Evolutionary conservation across 768 basidiomycete genomes (phyloP).

Genomic region (Botryobasidium botryosum): DNA sequence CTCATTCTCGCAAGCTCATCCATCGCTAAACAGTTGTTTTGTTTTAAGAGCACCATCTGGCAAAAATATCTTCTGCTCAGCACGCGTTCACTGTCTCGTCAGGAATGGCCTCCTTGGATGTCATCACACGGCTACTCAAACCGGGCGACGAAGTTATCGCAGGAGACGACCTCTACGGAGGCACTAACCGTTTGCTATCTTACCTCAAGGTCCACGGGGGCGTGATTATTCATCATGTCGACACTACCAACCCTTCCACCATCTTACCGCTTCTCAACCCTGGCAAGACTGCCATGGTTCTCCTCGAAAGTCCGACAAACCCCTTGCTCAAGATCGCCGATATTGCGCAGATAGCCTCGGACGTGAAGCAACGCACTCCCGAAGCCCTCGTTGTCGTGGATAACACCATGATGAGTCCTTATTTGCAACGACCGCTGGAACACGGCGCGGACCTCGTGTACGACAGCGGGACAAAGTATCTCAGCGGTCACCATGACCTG

Average conservation of each 20-base stretch:
- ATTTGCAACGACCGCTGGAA: constrained; percentile 86
- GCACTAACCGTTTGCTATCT: constrained; percentile 84
- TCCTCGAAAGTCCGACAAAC: constrained; percentile 95
- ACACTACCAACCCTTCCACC: constrained; percentile 61
- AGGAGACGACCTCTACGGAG: constrained; percentile 94
- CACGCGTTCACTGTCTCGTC: constrained; percentile 89
- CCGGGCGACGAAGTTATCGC: constrained; percentile 93
- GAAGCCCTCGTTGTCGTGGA: constrained; percentile 80
- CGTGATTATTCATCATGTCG: constrained; percentile 81
- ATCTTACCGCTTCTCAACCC: constrained; percentile 48
- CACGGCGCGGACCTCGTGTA: constrained; percentile 96
- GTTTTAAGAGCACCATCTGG: constrained; percentile 77
- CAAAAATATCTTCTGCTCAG: constrained; percentile 84
- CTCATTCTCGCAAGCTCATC: not conserved
- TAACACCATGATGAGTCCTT: constrained; percentile 99
- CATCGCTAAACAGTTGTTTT: not conserved
- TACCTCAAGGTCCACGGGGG: constrained; percentile 81
- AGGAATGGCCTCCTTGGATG: constrained; percentile 95
- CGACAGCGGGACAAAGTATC: constrained; percentile 94
- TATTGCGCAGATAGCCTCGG: constrained; percentile 60
- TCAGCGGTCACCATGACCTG: constrained; percentile 95
- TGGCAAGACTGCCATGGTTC: constrained; percentile 79
- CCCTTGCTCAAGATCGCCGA: constrained; percentile 92
- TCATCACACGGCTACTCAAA: constrained; percentile 84
- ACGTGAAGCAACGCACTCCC: constrained; percentile 69